Percentiles rank a stretch among this genome's conserved stretches.
phyloP scores from a whole-genome alignment of 441 rosid genomes.

The Pelargonium fulgidum region DNA sequence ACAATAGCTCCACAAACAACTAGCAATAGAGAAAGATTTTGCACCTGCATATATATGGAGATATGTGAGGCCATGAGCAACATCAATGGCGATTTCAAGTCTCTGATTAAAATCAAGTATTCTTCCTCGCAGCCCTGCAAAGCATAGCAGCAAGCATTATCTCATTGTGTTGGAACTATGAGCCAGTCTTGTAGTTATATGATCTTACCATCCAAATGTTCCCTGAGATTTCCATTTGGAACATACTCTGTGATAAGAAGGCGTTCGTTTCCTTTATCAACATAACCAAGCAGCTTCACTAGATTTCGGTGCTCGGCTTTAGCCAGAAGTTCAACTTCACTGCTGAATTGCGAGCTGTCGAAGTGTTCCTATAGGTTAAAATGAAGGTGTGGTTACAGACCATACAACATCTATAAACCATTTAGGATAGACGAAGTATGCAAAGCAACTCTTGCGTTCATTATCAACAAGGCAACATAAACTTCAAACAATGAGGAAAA shows the following conservation, averaged over 20 bases:
- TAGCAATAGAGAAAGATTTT: constrained; percentile 6
- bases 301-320: constrained; percentile 84
- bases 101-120: constrained; percentile 81
- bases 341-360: constrained; percentile 61
- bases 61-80: constrained; percentile 89
- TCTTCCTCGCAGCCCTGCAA: constrained; percentile 58
- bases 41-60: constrained; percentile 90
- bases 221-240: constrained; percentile 87
- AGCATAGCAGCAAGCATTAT: constrained; percentile 3
- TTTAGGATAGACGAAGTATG: too few species aligned
- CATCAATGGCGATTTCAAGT: constrained; percentile 80
- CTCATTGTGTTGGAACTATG: constrained; percentile 14
- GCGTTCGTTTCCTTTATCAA: constrained; percentile 75
- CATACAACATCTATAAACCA: neutral
- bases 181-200: neutral
- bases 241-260: constrained; percentile 90
- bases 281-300: constrained; percentile 83
- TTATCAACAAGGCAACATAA: too few species aligned
- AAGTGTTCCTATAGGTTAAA: constrained; percentile 50
- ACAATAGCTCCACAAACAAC: neutral
- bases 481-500: too few species aligned
- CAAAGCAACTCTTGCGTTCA: too few species aligned
- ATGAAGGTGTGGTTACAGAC: neutral
- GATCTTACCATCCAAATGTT: constrained; percentile 86
- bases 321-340: constrained; percentile 85